Conservation (phyloP, 2,329 filamentous ascomycete genomes). For the Biscogniauxia mediterranea region DNA sequence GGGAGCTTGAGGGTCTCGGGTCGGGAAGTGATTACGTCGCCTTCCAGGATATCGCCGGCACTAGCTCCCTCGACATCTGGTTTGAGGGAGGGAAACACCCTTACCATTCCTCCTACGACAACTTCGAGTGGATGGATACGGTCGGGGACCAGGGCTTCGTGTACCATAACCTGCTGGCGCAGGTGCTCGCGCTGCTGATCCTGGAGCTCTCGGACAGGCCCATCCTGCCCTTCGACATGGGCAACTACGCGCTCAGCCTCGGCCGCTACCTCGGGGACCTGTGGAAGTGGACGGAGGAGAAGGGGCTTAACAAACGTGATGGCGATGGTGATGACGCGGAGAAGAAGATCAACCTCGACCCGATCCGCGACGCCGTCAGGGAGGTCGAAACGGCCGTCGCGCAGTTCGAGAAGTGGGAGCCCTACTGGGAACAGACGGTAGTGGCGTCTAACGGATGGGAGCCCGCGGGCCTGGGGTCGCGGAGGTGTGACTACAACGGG, state of each 20-base stretch:
- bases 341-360: constrained; percentile 49
- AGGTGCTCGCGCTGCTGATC: constrained; percentile 78
- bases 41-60: constrained; percentile 89
- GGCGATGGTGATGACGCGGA: constrained; percentile 11
- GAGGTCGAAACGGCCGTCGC: constrained; percentile 59
- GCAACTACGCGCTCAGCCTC: constrained; percentile 67
- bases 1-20: constrained; percentile 65
- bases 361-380: constrained; percentile 62
- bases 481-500: constrained; percentile 74
- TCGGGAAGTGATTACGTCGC: constrained; percentile 80
- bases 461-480: constrained; percentile 61
- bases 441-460: constrained; percentile 74
- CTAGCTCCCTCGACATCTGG: constrained; percentile 79
- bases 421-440: constrained; percentile 71
- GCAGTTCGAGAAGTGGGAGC: constrained; percentile 73
- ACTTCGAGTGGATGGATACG: constrained; percentile 78
- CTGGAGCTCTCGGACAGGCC: constrained; percentile 81
- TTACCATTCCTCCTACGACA: constrained; percentile 85
- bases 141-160: constrained; percentile 79
- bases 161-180: constrained; percentile 76
- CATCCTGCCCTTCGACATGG: constrained; percentile 78
- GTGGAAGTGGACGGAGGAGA: constrained; percentile 60
- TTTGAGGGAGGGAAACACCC: constrained; percentile 70
- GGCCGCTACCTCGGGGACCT: constrained; percentile 65
- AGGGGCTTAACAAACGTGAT: constrained; percentile 40